Evolutionary conservation across 176 grass and related monocot species (phyloP).

Genomic region (Cenchrus purpureus): DNA sequence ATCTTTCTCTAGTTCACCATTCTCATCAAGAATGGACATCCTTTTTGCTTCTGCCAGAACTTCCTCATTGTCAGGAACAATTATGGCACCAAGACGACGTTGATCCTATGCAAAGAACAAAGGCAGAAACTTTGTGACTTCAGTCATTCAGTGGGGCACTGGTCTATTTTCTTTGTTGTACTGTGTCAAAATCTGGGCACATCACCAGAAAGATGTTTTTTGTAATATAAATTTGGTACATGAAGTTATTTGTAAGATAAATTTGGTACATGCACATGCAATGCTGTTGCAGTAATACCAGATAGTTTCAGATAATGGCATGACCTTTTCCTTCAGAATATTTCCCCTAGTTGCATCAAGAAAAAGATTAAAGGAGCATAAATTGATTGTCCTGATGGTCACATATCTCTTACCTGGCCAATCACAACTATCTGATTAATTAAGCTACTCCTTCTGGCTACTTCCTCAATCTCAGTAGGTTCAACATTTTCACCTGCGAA

Average conservation of each 20-base stretch:
- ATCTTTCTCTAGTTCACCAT: constrained; percentile 48
- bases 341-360: too few relatives aligned
- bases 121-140: background rate
- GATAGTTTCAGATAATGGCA: background rate
- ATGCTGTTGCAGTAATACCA: background rate
- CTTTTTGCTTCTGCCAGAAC: constrained; percentile 53
- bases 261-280: background rate
- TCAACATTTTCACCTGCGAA: constrained; percentile 94
- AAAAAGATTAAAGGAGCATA: too few relatives aligned
- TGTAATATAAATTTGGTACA: too few relatives aligned
- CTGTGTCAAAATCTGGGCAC: background rate
- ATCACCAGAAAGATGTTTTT: background rate
- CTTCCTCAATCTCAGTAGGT: constrained; percentile 79
- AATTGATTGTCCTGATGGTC: too few relatives aligned
- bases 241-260: background rate
- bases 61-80: constrained; percentile 92
- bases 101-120: constrained; percentile 63
- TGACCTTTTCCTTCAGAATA: too few relatives aligned
- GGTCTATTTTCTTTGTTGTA: background rate
- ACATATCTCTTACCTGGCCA: constrained; percentile 49
- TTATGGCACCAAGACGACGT: constrained; percentile 75
- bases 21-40: constrained; percentile 47
- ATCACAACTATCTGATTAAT: constrained; percentile 80
- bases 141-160: background rate
- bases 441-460: constrained; percentile 31